Conservation (phyloP, 352 stramenopile species). For the Phytophthora europaea region DNA sequence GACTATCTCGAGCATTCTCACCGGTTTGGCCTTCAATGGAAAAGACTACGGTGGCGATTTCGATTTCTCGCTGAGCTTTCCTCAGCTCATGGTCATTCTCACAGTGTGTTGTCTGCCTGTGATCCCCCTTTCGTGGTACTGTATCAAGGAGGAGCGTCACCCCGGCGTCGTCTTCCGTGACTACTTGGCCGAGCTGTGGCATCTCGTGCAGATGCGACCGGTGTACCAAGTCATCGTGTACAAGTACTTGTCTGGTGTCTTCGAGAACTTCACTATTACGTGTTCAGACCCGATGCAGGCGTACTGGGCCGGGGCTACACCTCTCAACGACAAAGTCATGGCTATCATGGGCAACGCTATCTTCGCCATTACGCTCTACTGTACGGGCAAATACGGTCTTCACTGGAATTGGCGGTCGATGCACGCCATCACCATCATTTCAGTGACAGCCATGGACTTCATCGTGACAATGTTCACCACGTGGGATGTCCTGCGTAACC, state of each 20-base stretch:
- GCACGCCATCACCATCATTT: constrained; percentile 36
- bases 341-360: constrained; percentile 47
- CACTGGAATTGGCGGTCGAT: constrained; percentile 52
- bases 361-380: constrained; percentile 43
- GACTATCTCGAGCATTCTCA: constrained; percentile 42
- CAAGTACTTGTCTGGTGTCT: constrained; percentile 48
- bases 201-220: constrained; percentile 40
- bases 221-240: constrained; percentile 55
- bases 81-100: constrained; percentile 53
- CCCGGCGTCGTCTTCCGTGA: constrained; percentile 38
- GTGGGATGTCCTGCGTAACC: constrained; percentile 51
- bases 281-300: constrained; percentile 39
- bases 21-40: constrained; percentile 54
- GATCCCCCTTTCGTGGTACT: constrained; percentile 57
- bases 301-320: constrained; percentile 41
- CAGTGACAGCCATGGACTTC: constrained; percentile 43
- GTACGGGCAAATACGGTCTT: constrained; percentile 44
- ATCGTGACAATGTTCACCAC: constrained; percentile 44
- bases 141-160: constrained; percentile 53
- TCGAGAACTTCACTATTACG: constrained; percentile 50
- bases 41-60: constrained; percentile 60
- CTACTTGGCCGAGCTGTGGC: constrained; percentile 52
- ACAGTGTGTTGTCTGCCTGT: constrained; percentile 43
- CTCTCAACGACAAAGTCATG: constrained; percentile 50
- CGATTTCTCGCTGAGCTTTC: constrained; percentile 55